Evolutionary conservation across 345 rosid genomes (phyloP), one percentile per base, ranked within the genome.

Genomic region (Linum tenue): DNA sequence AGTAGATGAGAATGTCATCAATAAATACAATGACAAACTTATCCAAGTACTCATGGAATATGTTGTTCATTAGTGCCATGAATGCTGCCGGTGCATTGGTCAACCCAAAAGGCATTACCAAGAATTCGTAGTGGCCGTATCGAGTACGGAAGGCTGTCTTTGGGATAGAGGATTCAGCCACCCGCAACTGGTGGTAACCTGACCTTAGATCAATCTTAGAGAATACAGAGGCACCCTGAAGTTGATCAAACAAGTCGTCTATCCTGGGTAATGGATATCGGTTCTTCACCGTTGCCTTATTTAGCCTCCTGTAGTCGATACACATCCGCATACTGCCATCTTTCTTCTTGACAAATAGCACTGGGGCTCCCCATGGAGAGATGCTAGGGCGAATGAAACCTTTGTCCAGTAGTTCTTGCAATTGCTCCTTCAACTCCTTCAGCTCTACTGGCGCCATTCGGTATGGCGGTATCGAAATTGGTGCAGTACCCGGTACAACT

Each of bases 341-440:
- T n/a, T 48, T 69, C 55, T 69, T 69, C 40, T 39, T 69, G 17
- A 69, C 56, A 55, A 69, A 39, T 1, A 69, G 22, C 0, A 69
- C 37, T 5, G 1, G 60, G 3, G 9, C 69, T 0, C 62, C 63
- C 63, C 40, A 65, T 2, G 3, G 12, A 1, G 59, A 65, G 5
- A 5, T 22, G 39, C 14, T 65, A n/a, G 51, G 38, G 2, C 35
- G 7, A 7, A 55, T 65, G 41, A 53, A 37, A 10, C 68, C 68
- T 11, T 1, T 39, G 10, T 16, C 17, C 1, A 65, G 1, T 4
- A 48, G 53, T 9, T 48, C 53, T 8, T 48, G 1, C 2, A 2
- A 3, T 48, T 48, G 53, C 53, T 48, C 12, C 15, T 65, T 51
- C n/a, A 37, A 0, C 43, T 65, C 36, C 43, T 3, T 55, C 5